Evolutionary conservation across 805 yeast genomes (phyloP).

Genomic region (Saccharomycopsis vini): DNA sequence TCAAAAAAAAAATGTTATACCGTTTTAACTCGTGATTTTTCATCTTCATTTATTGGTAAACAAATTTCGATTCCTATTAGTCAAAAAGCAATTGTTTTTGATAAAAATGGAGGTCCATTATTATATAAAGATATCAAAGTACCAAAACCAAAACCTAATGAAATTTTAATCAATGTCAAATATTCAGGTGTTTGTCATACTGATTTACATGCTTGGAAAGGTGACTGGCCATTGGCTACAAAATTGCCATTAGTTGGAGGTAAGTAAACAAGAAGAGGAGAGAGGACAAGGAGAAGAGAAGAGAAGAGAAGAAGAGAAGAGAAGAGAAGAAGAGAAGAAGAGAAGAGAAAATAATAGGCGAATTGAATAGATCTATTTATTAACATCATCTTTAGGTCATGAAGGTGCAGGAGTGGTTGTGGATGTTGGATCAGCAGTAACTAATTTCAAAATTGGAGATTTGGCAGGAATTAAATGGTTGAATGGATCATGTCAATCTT

Average conservation of each 20-base stretch:
- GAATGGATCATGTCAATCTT: constrained; percentile 51
- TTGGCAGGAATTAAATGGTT: constrained; percentile 58
- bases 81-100: constrained; percentile 46
- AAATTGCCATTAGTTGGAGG: constrained; percentile 56
- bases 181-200: constrained; percentile 94
- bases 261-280: too few relatives aligned
- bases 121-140: constrained; percentile 46
- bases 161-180: constrained; percentile 55
- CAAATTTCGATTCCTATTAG: constrained; percentile 32
- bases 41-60: too few relatives aligned
- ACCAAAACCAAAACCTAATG: constrained; percentile 49
- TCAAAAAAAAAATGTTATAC: too few relatives aligned
- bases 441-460: constrained; percentile 50
- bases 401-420: constrained; percentile 64
- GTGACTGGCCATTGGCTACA: constrained; percentile 64
- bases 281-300: too few relatives aligned
- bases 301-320: too few relatives aligned
- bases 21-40: too few relatives aligned
- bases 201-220: constrained; percentile 89
- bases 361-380: too few relatives aligned
- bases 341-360: too few relatives aligned
- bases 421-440: constrained; percentile 47
- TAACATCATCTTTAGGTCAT: too few relatives aligned
- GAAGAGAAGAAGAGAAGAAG: too few relatives aligned
- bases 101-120: constrained; percentile 40